Base-by-base conservation (phyloP, 306 rosid genomes). In the Abrus precatorius region DNA sequence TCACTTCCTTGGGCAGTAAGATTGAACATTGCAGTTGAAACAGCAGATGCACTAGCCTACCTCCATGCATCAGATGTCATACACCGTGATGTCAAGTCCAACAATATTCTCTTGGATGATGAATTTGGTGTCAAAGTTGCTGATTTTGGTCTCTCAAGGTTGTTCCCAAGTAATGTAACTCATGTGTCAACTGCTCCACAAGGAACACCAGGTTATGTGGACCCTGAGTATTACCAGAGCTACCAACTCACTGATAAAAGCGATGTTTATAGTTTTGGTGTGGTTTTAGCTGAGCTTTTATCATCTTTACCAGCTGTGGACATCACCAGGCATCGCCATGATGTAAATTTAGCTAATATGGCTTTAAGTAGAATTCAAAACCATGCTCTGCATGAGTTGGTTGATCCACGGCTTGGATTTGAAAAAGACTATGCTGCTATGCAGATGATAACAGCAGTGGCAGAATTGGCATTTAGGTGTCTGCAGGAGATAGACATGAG, bases 181-280 rank as follows among this genome's bases (percentile, higher is more conserved):
- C 97, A 91, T 30, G 92, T 91, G 62, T 89, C 97, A 13, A 91
- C 97, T 29, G 97, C 97, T 66, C 97, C 97, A 45, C 97, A 43
- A 43, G 47, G 47, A 43, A 43, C 47, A 43, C 47, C 47, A 3
- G 47, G 47, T 43, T 43, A 43, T 62, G 96, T 91, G 6, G 96
- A 91, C 59, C 97, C 97, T 0, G 93, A 89, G 79, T 91, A 91
- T 84, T 89, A 85, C 63, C 92, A 86, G 77, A 83, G 88, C 59
- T 91, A 85, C 75, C 93, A 89, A 12, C 87, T 91, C 43, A 89
- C 93, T 1, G 80, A 75, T 30, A 91, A 89, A 75, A 91, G 97
- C 20, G 97, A 91, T 2, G 93, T 91, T 55, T 91, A 87, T 70
- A 91, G 97, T 74, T 91, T 91, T 53, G 97, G 97, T 3, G 97